Evolutionary conservation across 176 grass and related monocot genomes (phyloP), one percentile per base, ranked within the genome.

Genomic region (Eragrostis curvula): DNA sequence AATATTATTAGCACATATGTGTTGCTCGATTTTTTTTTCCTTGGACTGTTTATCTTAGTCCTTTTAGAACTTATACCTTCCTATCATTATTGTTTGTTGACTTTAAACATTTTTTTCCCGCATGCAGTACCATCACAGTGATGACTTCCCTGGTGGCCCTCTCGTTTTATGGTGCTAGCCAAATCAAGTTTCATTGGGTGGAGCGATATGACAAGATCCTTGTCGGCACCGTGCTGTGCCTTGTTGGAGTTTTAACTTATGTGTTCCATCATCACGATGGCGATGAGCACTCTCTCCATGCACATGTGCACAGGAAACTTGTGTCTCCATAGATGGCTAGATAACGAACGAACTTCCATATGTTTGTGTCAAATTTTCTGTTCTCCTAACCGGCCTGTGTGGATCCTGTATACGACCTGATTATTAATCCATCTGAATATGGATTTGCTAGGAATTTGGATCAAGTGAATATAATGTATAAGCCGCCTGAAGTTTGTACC

Each of bases 111-210:
- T 78, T 1, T 61, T 61, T 61, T 6, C 11, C 16, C 32, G 84
- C 48, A 7, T 90, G 65, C 91, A 98, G 96, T 76, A 98, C 96
- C 6, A 93, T 95, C 68, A 88, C 96, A n/a, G 96, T 98, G 16
- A 98, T 98, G 96, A 98, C 93, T 21, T 98, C 93, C 62, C 52
- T 98, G 67, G 96, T 98, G 62, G 96, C 96, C 43, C 90, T 98
- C 67, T 95, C 96, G 12, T 98, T 89, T 70, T 95, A 91, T 21
- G 96, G 96, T 44, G 96, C 96, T 25, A 98, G 96, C 87, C 93
- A 98, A 57, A 85, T 98, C 79, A 95, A 95, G 79, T 96, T 98
- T 81, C 96, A 98, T 65, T 98, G 96, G 96, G 92, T 98, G 32
- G 96, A 98, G 87, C 88, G 87, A 8, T 89, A 98, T 0, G 96